phyloP scores from a whole-genome alignment of 179 eudicot species.

The Camellia oleifera region DNA sequence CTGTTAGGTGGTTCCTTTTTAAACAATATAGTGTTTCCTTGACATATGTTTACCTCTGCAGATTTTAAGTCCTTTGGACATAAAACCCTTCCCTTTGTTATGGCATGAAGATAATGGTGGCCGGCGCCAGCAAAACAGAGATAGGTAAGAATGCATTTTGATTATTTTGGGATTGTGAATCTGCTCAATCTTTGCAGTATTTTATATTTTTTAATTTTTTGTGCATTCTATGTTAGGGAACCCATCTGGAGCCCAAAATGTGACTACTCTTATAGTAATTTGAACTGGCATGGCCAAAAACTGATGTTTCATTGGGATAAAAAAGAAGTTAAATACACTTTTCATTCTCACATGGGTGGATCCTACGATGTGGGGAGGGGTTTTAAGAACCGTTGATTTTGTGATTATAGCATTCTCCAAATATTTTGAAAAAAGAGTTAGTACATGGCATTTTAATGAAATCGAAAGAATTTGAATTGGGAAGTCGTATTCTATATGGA shows the following conservation, averaged over 20 bases:
- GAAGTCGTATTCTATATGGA: background rate
- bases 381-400: no score
- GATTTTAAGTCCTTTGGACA: constrained; percentile 57
- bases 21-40: constrained; percentile 1
- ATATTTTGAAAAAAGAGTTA: no score
- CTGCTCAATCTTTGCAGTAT: background rate
- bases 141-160: constrained; percentile 39
- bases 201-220: no score
- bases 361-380: background rate
- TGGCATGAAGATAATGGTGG: constrained; percentile 85
- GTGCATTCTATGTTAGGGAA: no score
- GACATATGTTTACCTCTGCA: constrained; percentile 26
- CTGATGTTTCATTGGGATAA: no score
- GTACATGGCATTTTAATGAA: background rate
- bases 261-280: background rate
- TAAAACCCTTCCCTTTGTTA: constrained; percentile 71
- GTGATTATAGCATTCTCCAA: background rate
- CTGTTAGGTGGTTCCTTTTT: constrained; percentile 7
- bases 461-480: background rate
- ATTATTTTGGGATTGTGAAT: background rate
- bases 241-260: no score
- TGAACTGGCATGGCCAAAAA: background rate
- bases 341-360: background rate
- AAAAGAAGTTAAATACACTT: no score
- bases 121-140: constrained; percentile 51